These are phyloP conservation scores for Penicillium sp. DNA, from an alignment of 2,329 filamentous ascomycete genomes.

Conservation along the genomic window DNA sequence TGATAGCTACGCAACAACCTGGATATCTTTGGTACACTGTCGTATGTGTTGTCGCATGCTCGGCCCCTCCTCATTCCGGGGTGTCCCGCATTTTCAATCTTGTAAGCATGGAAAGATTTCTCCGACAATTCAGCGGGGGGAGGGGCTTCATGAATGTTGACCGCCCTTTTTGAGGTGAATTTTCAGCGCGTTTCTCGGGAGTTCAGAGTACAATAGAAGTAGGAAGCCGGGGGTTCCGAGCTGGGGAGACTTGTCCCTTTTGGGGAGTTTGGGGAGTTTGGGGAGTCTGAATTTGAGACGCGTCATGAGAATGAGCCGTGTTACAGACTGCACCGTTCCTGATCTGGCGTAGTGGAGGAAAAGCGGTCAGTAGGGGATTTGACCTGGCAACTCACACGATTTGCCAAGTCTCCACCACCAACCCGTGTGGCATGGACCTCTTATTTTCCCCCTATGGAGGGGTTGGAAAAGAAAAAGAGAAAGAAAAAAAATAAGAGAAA, in stretches of 20 bases:
- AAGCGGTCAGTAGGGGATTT: conserved; percentile 2
- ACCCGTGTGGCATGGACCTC: conserved; percentile 1
- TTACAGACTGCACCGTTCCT: conserved; percentile 9
- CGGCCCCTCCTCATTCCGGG: background rate
- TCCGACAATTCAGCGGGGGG: conserved; percentile 13
- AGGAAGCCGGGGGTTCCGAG: background rate
- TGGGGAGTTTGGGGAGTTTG: background rate
- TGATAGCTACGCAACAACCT: background rate
- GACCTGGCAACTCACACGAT: background rate
- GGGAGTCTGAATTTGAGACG: conserved; percentile 6
- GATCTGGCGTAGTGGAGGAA: conserved; percentile 1
- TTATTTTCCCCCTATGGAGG: conserved; percentile 2
- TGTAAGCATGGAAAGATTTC: conserved; percentile 7
- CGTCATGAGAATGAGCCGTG: conserved; percentile 22
- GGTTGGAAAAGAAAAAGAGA: background rate
- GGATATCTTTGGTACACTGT: background rate
- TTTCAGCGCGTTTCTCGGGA: conserved; percentile 24
- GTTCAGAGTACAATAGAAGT: background rate
- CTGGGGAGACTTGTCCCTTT: background rate
- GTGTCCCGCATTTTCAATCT: conserved; percentile 1
- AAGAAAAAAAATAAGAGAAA: background rate
- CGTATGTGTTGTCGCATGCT: background rate
- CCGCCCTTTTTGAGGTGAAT: conserved; percentile 12
- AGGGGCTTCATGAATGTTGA: conserved; percentile 1
- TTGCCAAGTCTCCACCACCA: background rate